phyloP scores from a whole-genome alignment of 108 stramenopile genomes.

The Cyclostephanos invisitatus region DNA sequence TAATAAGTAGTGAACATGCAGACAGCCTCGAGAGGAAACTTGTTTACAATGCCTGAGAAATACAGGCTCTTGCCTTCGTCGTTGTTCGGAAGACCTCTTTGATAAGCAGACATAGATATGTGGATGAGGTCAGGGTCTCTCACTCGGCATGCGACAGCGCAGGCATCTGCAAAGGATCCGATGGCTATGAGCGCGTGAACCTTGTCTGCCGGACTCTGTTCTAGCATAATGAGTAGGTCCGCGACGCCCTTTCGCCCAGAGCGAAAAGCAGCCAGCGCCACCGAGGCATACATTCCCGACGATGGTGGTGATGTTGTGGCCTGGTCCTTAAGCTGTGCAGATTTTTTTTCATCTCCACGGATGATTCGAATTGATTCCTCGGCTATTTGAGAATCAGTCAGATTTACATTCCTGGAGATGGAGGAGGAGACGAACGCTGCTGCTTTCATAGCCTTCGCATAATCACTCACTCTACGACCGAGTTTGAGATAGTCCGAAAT shows the following conservation, averaged over 20 bases:
- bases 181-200: slow-evolving; percentile 78
- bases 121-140: slow-evolving; percentile 80
- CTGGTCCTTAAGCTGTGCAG: slow-evolving; percentile 18
- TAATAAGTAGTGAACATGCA: slow-evolving; percentile 58
- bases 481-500: slow-evolving; percentile 69
- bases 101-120: slow-evolving; percentile 59
- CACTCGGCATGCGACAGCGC: slow-evolving; percentile 72
- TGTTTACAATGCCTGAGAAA: slow-evolving; percentile 60
- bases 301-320: slow-evolving; percentile 38
- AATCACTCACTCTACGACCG: slow-evolving; percentile 67
- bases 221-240: slow-evolving; percentile 70
- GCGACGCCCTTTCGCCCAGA: slow-evolving; percentile 81
- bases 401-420: slow-evolving; percentile 1
- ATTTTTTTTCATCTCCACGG: slow-evolving; percentile 45
- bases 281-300: slow-evolving; percentile 77
- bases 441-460: slow-evolving; percentile 77
- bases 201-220: slow-evolving; percentile 78
- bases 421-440: slow-evolving; percentile 60
- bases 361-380: slow-evolving; percentile 78
- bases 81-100: slow-evolving; percentile 50
- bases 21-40: slow-evolving; percentile 76
- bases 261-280: slow-evolving; percentile 76
- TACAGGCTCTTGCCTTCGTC: slow-evolving; percentile 47
- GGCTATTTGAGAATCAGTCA: slow-evolving; percentile 66
- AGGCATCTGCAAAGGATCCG: slow-evolving; percentile 75